Percentiles rank a stretch among this genome's conserved stretches.
phyloP scores from a whole-genome alignment of 148 eudicot genomes.

The Rhododendron williamsianum region DNA sequence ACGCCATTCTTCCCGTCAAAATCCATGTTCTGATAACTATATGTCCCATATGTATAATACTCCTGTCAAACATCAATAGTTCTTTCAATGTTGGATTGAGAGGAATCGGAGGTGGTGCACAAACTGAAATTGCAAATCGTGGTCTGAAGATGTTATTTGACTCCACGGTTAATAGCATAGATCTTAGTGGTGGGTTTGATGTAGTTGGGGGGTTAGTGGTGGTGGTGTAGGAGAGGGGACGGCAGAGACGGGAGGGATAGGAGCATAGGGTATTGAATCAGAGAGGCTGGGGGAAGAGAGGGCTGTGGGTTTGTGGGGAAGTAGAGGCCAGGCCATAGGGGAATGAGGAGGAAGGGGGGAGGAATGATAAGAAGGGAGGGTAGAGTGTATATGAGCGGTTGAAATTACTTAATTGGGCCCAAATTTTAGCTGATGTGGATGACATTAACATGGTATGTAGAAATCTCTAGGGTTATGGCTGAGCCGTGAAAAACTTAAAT shows the following conservation, averaged over 20 bases:
- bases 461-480: not conserved
- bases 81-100: not conserved
- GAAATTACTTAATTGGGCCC: not conserved
- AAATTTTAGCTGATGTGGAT: not conserved
- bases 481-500: not conserved
- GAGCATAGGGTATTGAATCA: not conserved
- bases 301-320: not conserved
- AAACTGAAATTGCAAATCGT: not conserved
- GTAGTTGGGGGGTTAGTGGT: too few relatives aligned
- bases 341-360: not conserved
- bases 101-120: not conserved
- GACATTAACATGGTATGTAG: not conserved
- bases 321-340: not conserved
- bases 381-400: not conserved
- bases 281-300: not conserved
- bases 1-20: not conserved
- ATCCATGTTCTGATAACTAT: not conserved
- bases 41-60: not conserved
- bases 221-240: not conserved
- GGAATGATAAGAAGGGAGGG: not conserved
- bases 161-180: not conserved
- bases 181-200: not conserved
- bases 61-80: not conserved
- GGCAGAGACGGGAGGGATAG: not conserved
- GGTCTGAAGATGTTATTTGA: not conserved